These are phyloP conservation scores for Kuraishia hungarica DNA, from an alignment of 805 yeast genomes.

Conservation along the genomic window DNA sequence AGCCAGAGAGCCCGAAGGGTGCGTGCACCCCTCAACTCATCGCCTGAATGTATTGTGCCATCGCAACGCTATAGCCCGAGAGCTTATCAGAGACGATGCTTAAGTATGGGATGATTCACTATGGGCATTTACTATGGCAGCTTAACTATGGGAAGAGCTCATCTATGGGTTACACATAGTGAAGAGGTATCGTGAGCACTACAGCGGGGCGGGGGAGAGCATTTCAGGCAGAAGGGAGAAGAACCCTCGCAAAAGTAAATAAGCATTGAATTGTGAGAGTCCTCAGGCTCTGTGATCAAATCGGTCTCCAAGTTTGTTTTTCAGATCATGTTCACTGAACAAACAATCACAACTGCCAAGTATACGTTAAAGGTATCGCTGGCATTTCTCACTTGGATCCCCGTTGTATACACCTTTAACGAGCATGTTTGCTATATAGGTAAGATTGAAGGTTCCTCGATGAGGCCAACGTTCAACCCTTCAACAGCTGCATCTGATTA, in stretches of 20 bases:
- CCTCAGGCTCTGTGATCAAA: background rate
- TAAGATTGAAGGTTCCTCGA: conserved; percentile 70
- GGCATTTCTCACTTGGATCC: conserved; percentile 60
- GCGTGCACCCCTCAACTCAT: background rate
- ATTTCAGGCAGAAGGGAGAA: too few species aligned
- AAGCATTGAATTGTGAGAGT: too few species aligned
- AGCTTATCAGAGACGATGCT: background rate
- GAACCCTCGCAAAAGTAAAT: too few species aligned
- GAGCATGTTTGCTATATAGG: conserved; percentile 71
- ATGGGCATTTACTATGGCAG: background rate
- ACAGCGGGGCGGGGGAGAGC: too few species aligned
- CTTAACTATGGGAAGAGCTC: too few species aligned
- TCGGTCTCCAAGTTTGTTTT: too few species aligned
- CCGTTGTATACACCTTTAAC: conserved; percentile 60
- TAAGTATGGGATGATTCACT: background rate
- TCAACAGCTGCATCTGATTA: conserved; percentile 44
- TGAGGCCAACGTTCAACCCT: conserved; percentile 87
- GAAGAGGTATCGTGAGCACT: too few species aligned
- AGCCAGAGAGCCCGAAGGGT: background rate
- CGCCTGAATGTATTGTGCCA: background rate
- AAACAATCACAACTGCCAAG: conserved; percentile 4
- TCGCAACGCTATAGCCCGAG: background rate
- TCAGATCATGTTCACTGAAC: background rate
- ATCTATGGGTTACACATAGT: too few species aligned
- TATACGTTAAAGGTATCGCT: conserved; percentile 23